phyloP scores from a whole-genome alignment of 352 stramenopile species.

The Pythium biforme region DNA sequence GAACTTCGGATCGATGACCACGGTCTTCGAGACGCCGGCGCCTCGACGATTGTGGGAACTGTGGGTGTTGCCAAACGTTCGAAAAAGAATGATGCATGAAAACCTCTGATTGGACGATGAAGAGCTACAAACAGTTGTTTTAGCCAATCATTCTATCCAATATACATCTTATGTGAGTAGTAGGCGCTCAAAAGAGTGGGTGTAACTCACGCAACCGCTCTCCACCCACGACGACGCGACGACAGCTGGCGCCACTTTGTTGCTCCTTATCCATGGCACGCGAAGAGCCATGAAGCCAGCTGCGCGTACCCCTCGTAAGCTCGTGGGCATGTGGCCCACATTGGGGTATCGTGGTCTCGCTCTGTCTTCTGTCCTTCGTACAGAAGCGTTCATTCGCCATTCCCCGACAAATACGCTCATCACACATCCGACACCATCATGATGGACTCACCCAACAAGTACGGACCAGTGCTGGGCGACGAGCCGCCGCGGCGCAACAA shows the following conservation, averaged over 20 bases:
- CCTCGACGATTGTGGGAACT: too few relatives aligned
- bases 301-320: too few relatives aligned
- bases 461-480: constrained; percentile 12
- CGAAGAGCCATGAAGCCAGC: background rate
- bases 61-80: too few relatives aligned
- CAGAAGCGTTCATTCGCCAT: background rate
- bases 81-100: background rate
- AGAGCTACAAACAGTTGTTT: background rate
- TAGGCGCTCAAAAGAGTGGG: background rate
- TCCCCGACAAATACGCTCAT: background rate
- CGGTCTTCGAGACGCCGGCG: too few relatives aligned
- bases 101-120: background rate
- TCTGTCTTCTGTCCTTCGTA: background rate
- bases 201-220: background rate
- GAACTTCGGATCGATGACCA: too few relatives aligned
- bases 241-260: background rate
- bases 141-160: background rate
- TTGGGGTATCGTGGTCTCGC: background rate
- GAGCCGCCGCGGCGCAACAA: constrained; percentile 8
- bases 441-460: constrained; percentile 12
- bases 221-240: background rate
- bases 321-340: background rate
- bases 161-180: background rate
- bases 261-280: background rate
- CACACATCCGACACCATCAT: background rate